Evolutionary conservation across 352 stramenopile species (phyloP), one percentile per base, ranked within the genome.

Genomic region (Phytophthora multivora): DNA sequence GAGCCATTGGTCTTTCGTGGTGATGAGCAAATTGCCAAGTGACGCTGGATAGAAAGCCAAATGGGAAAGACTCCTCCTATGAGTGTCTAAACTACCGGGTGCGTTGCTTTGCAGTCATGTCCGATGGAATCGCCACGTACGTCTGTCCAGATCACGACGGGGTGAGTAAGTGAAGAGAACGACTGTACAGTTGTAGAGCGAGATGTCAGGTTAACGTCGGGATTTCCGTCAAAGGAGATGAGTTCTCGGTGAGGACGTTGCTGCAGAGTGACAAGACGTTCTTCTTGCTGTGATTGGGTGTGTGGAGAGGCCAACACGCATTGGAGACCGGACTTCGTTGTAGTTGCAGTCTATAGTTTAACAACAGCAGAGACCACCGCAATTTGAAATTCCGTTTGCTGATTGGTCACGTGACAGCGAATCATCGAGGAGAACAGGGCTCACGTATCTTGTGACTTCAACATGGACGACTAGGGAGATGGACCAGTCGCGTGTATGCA

Each of bases 21-120:
- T n/a, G 49, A 59, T 54, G 57, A 16, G 41, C 30, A 21, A 66
- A 66, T 42, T 51, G 49, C 10, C 49, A 55, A 60, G 49, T 66
- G 58, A 60, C 10, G 28, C 16, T 46, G 12, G 21, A 47, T 31
- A 31, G 26, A 31, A 31, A 10, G 26, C 26, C 28, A 33, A 12
- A 33, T 0, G 8, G 28, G 10, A 33, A 2, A 9, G 9, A 23
- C n/a, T n/a, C n/a, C n/a, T n/a, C n/a, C n/a, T n/a, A n/a, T n/a
- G 21, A 4, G 21, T 23, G 21, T 23, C 21, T 23, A 23, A 23
- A 23, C 21, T 23, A 23, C 21, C 21, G 21, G 21, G 21, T 23
- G 51, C 25, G 51, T 59, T 59, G 33, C 43, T 59, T 59, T 51
- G 51, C 30, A 31, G 26, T 18, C 21, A 38, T 28, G 47, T 43